Evolutionary conservation across 148 eudicot species (phyloP), one percentile per base, ranked within the genome.

Genomic region (Arctostaphylos glauca): DNA sequence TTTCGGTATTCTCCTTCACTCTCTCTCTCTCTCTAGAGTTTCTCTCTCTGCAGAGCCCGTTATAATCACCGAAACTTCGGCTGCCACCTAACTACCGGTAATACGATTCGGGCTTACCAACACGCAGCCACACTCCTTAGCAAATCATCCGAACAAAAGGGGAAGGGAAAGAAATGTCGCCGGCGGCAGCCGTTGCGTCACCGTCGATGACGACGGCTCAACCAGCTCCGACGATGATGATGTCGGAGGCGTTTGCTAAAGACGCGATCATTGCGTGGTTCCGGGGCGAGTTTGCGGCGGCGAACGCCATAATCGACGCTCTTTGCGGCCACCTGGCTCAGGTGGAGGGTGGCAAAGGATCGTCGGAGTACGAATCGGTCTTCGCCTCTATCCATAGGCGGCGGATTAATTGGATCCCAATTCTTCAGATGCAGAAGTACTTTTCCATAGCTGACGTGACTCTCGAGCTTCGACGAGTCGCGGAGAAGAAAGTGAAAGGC

Each of bases 401-500:
- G 76, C 73, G 99, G 80, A 2, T 96, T 84, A 93, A 94, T 58
- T 96, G 99, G 99, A 94, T 96, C 87, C 99, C 99, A 78, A 88
- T 94, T 3, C 84, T 96, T 3, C 98, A 96, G 98, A 94, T 88
- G 98, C 99, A 96, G 88, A 93, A 94, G 85, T 96, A 91, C 77
- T 96, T 81, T 73, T 90, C 99, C 19, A 92, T 94, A 58, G 89
- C 94, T 0, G 97, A 94, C 52, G 95, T 93, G 0, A 68, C 91
- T 3, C 66, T 9, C 12, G 99, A 94, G 92, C 92, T 96, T 0
- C 84, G 83, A 9, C 90, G 85, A 53, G 98, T 90, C 56, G 95
- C 91, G 5, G 88, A 74, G 48, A 83, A 66, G 85, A 87, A 87
- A 66, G 83, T 38, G 77, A 81, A 62, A 23, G 25, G 10, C 38